Evolutionary conservation across 192 early-diverging fungal genomes (phyloP), one percentile per base, ranked within the genome.

Genomic region (Coemansia sp.): DNA sequence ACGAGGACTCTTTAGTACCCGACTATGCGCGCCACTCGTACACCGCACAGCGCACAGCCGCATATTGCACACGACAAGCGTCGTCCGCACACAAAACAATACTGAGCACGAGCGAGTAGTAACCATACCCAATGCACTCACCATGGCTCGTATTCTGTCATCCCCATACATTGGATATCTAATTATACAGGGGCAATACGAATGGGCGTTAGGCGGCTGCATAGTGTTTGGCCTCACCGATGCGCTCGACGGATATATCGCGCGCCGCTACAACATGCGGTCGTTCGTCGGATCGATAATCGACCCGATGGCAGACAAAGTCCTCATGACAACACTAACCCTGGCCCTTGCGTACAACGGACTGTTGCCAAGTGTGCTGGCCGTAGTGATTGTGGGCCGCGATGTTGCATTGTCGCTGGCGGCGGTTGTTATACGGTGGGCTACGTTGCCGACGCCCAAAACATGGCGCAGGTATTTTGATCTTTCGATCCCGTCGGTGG

Each of bases 291-390:
- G 94, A 10, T 91, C 90, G 4, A 92, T 94, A 22, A 84, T 96
- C 36, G 95, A 98, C 72, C 96, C 96, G 4, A 88, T 89, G 9
- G 94, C 94, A 15, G 96, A 98, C 77, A 98, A 96, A 71, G 84
- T 89, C 3, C 69, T 96, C 15, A 95, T 96, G 93, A 95, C 95
- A 0, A 86, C 89, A 15, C 62, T 98, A 60, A 92, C 91, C 12
- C 73, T 96, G 14, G 87, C 91, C 12, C 71, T 97, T 37, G 85
- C 84, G 5, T 86, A 85, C 68, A 82, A 86, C 14, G 84, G 82
- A 12, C 65, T 94, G 48, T 62, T 98, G 44, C 94, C 95, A 8
- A 62, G 86, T 7, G 77, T 86, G 1, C 80, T 98, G 48, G 93
- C 92, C 1, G 76, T 68, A 6, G 62, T 97, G 1, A 98, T 98